Evolutionary conservation across 2,329 filamentous ascomycete genomes (phyloP).

Genomic region (Aspergillus texensis): DNA sequence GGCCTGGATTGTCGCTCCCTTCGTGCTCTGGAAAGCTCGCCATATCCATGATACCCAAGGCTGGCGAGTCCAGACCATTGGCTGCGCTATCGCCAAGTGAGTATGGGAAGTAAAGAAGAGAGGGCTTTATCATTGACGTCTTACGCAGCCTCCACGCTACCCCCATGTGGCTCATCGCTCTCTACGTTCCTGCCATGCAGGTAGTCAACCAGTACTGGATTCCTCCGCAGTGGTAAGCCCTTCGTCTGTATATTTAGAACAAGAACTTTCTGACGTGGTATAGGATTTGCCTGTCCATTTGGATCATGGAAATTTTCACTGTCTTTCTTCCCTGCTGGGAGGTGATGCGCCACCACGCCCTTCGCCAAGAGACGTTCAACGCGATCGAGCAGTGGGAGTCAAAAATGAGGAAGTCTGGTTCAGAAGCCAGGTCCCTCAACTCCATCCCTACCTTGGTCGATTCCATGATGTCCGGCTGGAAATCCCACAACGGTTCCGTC

Average conservation of each 20-base stretch:
- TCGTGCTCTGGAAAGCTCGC: constrained; percentile 62
- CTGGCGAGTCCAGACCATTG: constrained; percentile 66
- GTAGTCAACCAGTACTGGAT: constrained; percentile 58
- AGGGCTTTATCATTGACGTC: not conserved
- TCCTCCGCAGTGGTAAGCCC: constrained; percentile 63
- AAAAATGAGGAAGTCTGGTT: constrained; percentile 30
- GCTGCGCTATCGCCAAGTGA: constrained; percentile 50
- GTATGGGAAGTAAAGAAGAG: constrained; percentile 24
- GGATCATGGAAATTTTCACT: constrained; percentile 65
- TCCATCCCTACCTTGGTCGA: constrained; percentile 33
- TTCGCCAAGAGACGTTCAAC: constrained; percentile 39
- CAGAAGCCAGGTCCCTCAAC: constrained; percentile 31
- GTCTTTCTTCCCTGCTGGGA: constrained; percentile 66
- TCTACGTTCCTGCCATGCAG: constrained; percentile 58
- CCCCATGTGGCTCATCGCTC: constrained; percentile 64
- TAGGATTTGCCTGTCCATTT: constrained; percentile 60
- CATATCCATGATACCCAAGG: constrained; percentile 66
- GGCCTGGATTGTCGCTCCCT: constrained; percentile 24
- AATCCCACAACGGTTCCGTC: constrained; percentile 41
- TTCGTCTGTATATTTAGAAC: not conserved
- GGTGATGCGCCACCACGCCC: constrained; percentile 44
- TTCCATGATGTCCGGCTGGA: constrained; percentile 31
- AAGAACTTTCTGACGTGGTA: not conserved
- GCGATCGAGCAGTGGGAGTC: constrained; percentile 43
- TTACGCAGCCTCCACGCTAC: constrained; percentile 60